Evolutionary conservation across 2,329 filamentous ascomycete genomes (phyloP), one percentile per base, ranked within the genome.

Genomic region (Falciphora oryzae): DNA sequence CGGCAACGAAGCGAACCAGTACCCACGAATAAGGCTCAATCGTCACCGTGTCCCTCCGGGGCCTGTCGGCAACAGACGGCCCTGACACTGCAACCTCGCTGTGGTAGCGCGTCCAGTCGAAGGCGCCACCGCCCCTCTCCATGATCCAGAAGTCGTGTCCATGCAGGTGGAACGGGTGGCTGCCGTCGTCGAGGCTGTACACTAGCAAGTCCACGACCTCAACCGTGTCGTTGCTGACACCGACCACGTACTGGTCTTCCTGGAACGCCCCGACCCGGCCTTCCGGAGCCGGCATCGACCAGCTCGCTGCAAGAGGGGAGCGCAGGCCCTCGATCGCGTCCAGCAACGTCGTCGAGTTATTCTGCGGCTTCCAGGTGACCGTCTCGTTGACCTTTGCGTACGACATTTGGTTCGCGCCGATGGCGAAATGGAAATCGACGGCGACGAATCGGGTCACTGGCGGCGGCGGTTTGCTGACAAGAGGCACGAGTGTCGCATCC

Each of bases 91-190:
- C 57, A 32, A 66, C 62, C 27, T 66, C 59, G 1, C 14, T 4
- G 44, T 66, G 57, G 57, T 67, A 67, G 44, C 62, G 59, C 7
- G 57, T 56, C 65, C 65, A 66, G 63, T 66, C 61, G 57, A 66
- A 66, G 25, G 50, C n/a, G 29, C 65, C 63, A 3, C 50, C 63
- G 57, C 65, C 65, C n/a, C 53, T 60, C 28, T 64, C 38, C n/a
- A 66, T 56, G 50, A 67, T 63, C 65, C 63, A 65, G 59, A 84
- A 83, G 61, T 75, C 74, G 69, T 83, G 80, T 0, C 81, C 81
- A 72, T 86, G 85, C 4, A 87, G 73, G 73, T 87, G 83, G 75
- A 85, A 84, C 1, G 83, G 84, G 67, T 83, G 80, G 13, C 50
- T 31, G 38, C 64, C 66, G 25, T 65, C 66, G 63, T 67, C 64